Evolutionary conservation across 495 filamentous ascomycete species (phyloP), one percentile per base, ranked within the genome.

Genomic region (Trichoderma virens): DNA sequence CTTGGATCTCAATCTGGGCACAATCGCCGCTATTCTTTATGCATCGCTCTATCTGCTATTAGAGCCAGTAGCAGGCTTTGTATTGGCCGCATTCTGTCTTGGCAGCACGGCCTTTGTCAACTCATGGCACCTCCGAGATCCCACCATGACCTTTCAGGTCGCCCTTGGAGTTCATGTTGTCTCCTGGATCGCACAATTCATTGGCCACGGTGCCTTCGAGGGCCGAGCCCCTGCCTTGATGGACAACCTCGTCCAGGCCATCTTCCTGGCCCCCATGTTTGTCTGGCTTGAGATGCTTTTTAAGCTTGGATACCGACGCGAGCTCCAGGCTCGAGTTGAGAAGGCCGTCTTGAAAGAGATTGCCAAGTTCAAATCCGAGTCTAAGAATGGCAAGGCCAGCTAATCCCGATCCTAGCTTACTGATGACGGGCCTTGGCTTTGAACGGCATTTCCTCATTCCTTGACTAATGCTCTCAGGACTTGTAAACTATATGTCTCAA

Each of bases 211-310:
- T 20, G 85, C 82, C 9, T 98, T 90, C 69, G 94, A 98, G 76
- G 86, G 90, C 28, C 81, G 93, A 45, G 91, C 93, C 2, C 94
- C 94, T 13, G 93, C 93, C 14, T 70, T 96, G 65, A 75, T 97
- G 67, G 93, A 97, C 75, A 98, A 97, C 70, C 74, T 97, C 38
- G 81, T 93, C 28, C 93, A 97, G 74, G 92, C 94, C 28, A 71
- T 97, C 62, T 88, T 98, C 65, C 82, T 98, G n/a, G 94, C 94
- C 0, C 94, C 94, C n/a, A 86, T 98, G 67, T 98, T 98, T 70
- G 92, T 98, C 34, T 98, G 93, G 90, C 88, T 98, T 72, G 93
- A 98, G 79, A 77, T 96, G 20, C 78, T 98, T 27, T 98, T 98
- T 78, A 86, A 81, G 70, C 86, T 93, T 62, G 94, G 94, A 6